Evolutionary conservation across 352 stramenopile species (phyloP).

Genomic region (Poterioochromonas sp.): DNA sequence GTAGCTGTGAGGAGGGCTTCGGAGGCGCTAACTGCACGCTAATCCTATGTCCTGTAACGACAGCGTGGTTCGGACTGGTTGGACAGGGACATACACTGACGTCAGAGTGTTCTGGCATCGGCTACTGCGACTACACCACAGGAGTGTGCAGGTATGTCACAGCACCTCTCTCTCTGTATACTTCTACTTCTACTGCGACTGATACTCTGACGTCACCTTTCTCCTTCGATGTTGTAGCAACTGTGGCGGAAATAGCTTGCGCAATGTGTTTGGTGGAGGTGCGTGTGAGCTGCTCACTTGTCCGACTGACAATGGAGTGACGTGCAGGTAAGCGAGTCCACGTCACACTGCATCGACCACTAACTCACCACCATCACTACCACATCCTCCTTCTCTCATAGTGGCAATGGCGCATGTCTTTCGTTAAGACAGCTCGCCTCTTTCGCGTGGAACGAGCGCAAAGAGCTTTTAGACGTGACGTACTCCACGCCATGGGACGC

Average conservation of each 20-base stretch:
- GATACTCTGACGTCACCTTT: background rate
- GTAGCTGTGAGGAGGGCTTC: conserved; percentile 38
- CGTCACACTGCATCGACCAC: background rate
- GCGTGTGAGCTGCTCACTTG: conserved; percentile 10
- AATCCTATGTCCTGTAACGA: background rate
- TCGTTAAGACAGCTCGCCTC: background rate
- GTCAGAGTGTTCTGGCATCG: background rate
- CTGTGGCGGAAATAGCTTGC: no score
- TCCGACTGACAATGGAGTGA: background rate
- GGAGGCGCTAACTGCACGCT: conserved; percentile 7
- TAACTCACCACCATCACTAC: background rate
- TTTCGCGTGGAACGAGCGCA: background rate
- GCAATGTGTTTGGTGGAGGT: conserved; percentile 1
- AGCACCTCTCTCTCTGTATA: background rate
- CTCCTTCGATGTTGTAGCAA: background rate
- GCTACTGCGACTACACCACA: background rate
- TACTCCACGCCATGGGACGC: conserved; percentile 29
- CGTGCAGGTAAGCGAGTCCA: background rate
- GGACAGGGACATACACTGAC: background rate
- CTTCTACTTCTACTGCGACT: background rate
- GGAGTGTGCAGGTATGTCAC: conserved; percentile 19
- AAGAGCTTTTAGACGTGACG: background rate
- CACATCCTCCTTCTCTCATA: background rate
- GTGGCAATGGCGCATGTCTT: conserved; percentile 27
- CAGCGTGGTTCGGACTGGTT: conserved; percentile 20